Base-by-base conservation (phyloP, 192 early-diverging fungal genomes). In the Backusella mclennaniae region DNA sequence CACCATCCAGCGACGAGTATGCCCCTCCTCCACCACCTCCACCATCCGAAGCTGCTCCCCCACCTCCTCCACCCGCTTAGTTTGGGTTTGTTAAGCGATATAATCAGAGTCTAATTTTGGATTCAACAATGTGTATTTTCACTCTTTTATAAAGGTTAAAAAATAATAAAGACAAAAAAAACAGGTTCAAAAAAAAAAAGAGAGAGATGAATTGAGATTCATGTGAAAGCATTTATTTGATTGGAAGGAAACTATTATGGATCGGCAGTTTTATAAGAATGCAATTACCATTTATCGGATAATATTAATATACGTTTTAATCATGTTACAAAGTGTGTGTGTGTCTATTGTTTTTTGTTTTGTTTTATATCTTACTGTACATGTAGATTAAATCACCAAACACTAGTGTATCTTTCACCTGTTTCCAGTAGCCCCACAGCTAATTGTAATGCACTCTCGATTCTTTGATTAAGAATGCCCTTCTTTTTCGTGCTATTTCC, bases 21-120 rank as follows among this genome's bases (percentile, higher is more conserved):
- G 67, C 67, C 36, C 76, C 80, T 44, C 79, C 81, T 14, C 81
- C 84, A 26, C 84, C 84, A 1, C 84, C 82, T 69, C 82, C 79
- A 3, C 44, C 79, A 67, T 63, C 74, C n/a, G 79, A 80, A 17
- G 75, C 82, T 21, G 77, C 76, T 31, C 79, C 83, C 4, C 83
- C 81, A 38, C 85, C 85, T 11, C 80, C 82, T 12, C 85, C 85
- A 17, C 77, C 85, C 0, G 46, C 46, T 49, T 71, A 44, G 42
- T 71, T 31, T 19, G 26, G 26, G 12, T 56, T 53, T n/a, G n/a
- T 53, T 26, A 23, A 63, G 26, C 12, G 9, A 53, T 53, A 29
- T 29, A 63, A 2, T 23, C 19, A 56, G 23, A 26, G 9, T 29
- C 12, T 63, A 29, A 14, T 63, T 63, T 63, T 63, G 23, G 56